A percentile compares a stretch with the other conserved stretches of the same genome.
These are phyloP conservation scores for Zygoascus hellenicus DNA, from an alignment of 1,139 yeast species.

Conservation along the genomic window DNA sequence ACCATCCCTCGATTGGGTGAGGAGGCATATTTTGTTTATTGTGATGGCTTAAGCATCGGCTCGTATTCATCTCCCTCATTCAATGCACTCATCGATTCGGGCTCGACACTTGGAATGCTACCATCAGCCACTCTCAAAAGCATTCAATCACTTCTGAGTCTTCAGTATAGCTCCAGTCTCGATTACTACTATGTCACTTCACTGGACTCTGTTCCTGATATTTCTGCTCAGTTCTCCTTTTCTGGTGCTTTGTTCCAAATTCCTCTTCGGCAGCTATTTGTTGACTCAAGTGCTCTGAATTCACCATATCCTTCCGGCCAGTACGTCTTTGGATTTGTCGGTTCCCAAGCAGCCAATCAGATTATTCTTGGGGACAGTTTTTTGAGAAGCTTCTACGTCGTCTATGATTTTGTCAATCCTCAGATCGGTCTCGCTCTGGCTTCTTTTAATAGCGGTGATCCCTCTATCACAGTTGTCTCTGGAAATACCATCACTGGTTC, in stretches of 20 bases:
- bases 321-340: conserved; percentile 22
- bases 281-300: conserved; percentile 19
- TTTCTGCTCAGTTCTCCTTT: conserved; percentile 17
- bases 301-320: conserved; percentile 17
- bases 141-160: conserved; percentile 16
- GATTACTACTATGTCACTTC: conserved; percentile 15
- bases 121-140: conserved; percentile 15
- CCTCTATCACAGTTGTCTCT: conserved; percentile 17
- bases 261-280: conserved; percentile 17
- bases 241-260: conserved; percentile 21
- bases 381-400: conserved; percentile 26
- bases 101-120: conserved; percentile 26
- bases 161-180: conserved; percentile 12
- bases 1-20: conserved; percentile 19
- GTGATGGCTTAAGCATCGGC: conserved; percentile 15
- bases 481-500: conserved; percentile 16
- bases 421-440: conserved; percentile 28
- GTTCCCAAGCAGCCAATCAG: conserved; percentile 18
- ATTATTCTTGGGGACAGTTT: conserved; percentile 28
- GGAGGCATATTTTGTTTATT: conserved; percentile 13
- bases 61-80: conserved; percentile 8
- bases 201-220: conserved; percentile 11
- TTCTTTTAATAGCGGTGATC: conserved; percentile 9
- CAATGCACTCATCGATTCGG: conserved; percentile 23
- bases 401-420: conserved; percentile 23